Percentiles rank a stretch among this genome's conserved stretches.
These are phyloP conservation scores for Orychophragmus violaceus DNA, from an alignment of 345 rosid species.

Conservation along the genomic window DNA sequence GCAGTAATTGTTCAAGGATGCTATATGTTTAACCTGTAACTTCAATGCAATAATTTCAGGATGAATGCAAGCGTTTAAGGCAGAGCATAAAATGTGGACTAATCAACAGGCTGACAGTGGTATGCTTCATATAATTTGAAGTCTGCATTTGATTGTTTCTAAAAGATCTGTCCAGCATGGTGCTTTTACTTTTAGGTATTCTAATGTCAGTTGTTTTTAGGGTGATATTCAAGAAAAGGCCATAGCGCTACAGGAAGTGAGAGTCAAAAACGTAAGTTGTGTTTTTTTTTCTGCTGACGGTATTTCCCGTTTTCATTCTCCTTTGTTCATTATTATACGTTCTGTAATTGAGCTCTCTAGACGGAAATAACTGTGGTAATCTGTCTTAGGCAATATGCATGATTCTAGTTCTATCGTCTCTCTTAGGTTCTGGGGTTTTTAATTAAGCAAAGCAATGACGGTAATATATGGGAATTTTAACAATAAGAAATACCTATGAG, in stretches of 20 bases:
- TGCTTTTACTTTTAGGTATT: conserved; percentile 1
- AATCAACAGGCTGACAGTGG: conserved; percentile 84
- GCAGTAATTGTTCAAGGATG: neutral
- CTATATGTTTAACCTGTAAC: conserved; percentile 6
- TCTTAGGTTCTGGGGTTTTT: conserved; percentile 4
- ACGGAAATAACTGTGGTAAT: neutral
- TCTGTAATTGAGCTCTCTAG: neutral
- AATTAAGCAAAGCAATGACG: neutral
- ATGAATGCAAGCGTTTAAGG: conserved; percentile 95
- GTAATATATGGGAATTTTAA: neutral
- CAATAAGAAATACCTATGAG: neutral
- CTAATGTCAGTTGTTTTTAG: conserved; percentile 41
- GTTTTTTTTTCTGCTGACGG: neutral
- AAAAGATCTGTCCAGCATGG: neutral
- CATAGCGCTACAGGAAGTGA: conserved; percentile 74
- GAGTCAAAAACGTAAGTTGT: conserved; percentile 88
- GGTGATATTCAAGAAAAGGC: conserved; percentile 96
- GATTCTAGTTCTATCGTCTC: conserved; percentile 7
- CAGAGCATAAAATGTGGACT: conserved; percentile 98
- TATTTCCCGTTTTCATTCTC: neutral
- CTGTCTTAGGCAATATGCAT: conserved; percentile 5
- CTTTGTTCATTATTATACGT: neutral
- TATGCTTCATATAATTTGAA: conserved; percentile 30
- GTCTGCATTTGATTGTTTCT: neutral
- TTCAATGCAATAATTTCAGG: conserved; percentile 42